Evolutionary conservation across 139 green algal species (phyloP).

Genomic region (Picocystis salinarum): DNA sequence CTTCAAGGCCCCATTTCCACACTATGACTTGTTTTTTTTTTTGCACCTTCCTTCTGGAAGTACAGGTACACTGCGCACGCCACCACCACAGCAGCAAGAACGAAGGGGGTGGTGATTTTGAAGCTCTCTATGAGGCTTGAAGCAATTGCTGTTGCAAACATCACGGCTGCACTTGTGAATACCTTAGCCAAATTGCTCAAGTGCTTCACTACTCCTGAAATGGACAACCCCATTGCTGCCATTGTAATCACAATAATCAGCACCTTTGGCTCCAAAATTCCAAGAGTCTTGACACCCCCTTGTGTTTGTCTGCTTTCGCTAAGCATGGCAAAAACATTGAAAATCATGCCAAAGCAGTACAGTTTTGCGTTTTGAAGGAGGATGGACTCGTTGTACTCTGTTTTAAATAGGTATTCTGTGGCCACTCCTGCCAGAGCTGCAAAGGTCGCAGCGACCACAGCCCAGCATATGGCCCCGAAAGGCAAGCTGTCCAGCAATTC

Average conservation of each 20-base stretch:
- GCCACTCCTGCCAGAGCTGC: conserved; percentile 4
- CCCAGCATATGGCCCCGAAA: not conserved
- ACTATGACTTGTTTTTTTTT: conserved; percentile 24
- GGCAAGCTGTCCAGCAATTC: conserved; percentile 2
- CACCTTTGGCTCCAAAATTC: too few relatives aligned
- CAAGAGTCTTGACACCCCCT: too few relatives aligned
- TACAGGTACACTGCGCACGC: conserved; percentile 7
- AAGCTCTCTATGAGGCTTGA: not conserved
- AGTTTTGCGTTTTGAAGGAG: conserved; percentile 8
- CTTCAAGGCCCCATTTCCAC: conserved; percentile 19
- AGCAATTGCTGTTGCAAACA: conserved; percentile 9
- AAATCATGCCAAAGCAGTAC: conserved; percentile 2
- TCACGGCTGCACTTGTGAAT: conserved; percentile 1
- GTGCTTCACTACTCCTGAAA: conserved; percentile 8
- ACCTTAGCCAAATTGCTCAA: conserved; percentile 9
- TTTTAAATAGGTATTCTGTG: conserved; percentile 7
- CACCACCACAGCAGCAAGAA: conserved; percentile 4
- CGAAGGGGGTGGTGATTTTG: conserved; percentile 3
- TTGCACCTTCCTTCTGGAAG: conserved; percentile 9
- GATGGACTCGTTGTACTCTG: conserved; percentile 1
- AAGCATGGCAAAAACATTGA: too few relatives aligned
- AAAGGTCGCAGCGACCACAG: not conserved
- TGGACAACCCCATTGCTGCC: conserved; percentile 2
- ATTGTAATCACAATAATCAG: too few relatives aligned
- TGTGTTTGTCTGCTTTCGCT: too few relatives aligned